These are phyloP conservation scores for Diaporthe batatas DNA, from an alignment of 2,329 filamentous ascomycete species.

Conservation along the genomic window DNA sequence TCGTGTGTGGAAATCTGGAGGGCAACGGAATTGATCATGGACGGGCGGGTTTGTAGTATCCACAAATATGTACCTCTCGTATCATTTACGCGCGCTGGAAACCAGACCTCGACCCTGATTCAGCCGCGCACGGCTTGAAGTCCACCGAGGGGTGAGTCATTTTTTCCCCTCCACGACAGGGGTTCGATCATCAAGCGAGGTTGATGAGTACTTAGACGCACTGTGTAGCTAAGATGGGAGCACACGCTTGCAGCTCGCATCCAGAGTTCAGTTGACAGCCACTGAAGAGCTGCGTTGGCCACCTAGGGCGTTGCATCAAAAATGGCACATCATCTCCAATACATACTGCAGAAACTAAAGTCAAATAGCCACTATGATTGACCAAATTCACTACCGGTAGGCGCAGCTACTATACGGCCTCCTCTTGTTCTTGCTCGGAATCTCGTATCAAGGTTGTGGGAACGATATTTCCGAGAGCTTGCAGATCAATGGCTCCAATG, in stretches of 20 bases:
- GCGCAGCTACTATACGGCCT: not conserved
- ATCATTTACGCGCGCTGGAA: not conserved
- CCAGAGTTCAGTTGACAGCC: too few relatives aligned
- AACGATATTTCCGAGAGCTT: not conserved
- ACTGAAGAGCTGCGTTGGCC: too few relatives aligned
- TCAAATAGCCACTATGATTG: too few relatives aligned
- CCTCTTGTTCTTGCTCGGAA: not conserved
- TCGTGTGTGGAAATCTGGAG: not conserved
- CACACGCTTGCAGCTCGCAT: too few relatives aligned
- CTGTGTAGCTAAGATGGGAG: not conserved
- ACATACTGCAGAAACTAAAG: too few relatives aligned
- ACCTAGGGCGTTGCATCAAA: too few relatives aligned
- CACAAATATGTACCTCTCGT: not conserved
- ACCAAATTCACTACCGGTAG: too few relatives aligned
- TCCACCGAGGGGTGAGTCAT: conserved; percentile 5
- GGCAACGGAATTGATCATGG: not conserved
- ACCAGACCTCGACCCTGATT: too few relatives aligned
- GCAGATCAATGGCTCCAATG: conserved; percentile 40
- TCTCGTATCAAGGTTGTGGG: not conserved
- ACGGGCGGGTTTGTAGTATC: too few relatives aligned
- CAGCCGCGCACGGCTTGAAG: not conserved
- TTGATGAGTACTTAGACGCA: not conserved
- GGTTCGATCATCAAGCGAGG: too few relatives aligned
- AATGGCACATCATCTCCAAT: too few relatives aligned
- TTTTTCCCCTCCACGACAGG: not conserved